Evolutionary conservation across 345 rosid species (phyloP).

Genomic region (Rubroshorea leprosula): DNA sequence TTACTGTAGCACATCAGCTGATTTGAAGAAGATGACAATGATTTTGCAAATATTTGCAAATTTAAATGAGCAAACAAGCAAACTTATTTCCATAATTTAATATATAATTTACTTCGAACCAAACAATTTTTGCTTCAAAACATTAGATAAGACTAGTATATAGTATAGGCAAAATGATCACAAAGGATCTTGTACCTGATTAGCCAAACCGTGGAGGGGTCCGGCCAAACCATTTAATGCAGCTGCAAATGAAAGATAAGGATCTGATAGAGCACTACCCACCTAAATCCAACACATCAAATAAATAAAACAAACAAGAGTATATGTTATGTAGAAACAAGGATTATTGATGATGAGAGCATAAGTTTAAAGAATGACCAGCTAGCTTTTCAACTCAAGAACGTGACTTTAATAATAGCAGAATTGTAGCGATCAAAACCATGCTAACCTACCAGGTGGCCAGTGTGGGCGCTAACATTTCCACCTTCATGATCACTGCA

Average conservation of each 20-base stretch:
- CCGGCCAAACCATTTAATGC: constrained; percentile 98
- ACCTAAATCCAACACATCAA: constrained; percentile 44
- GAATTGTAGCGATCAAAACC: background rate
- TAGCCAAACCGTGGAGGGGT: constrained; percentile 98
- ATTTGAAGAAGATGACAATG: background rate
- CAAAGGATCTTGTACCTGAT: constrained; percentile 64
- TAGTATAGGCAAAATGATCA: background rate
- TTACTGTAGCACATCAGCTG: too few relatives aligned
- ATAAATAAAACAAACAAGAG: constrained; percentile 11
- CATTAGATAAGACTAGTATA: background rate
- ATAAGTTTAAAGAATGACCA: background rate
- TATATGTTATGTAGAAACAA: too few relatives aligned
- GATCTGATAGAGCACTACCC: constrained; percentile 97
- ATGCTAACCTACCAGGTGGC: constrained; percentile 69
- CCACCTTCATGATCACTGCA: constrained; percentile 99
- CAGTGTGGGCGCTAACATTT: constrained; percentile 98
- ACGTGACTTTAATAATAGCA: constrained; percentile 5
- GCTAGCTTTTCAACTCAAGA: too few relatives aligned
- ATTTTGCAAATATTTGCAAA: background rate
- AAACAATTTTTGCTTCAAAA: background rate
- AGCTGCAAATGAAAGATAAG: constrained; percentile 96
- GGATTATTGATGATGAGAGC: background rate
- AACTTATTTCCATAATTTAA: background rate
- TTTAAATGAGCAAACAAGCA: background rate
- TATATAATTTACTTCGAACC: background rate